A percentile compares a stretch with the other conserved stretches of the same genome.
Evolutionary conservation across 352 stramenopile species (phyloP).

Genomic region (Halophytophthora batemanensis): DNA sequence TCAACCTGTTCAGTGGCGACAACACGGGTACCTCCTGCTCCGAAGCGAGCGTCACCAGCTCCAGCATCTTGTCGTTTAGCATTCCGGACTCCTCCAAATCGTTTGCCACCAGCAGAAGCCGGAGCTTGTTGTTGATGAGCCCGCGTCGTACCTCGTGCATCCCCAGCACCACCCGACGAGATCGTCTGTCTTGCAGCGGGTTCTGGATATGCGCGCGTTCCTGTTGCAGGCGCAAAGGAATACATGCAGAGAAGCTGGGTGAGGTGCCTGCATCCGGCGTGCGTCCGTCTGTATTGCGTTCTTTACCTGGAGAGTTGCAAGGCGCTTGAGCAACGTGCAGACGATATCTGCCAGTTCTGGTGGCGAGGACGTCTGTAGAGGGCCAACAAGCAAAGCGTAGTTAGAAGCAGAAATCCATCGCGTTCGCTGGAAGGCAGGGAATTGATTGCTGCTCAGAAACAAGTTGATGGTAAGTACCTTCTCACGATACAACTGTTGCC

Average conservation of each 20-base stretch:
- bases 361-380: slow-evolving; percentile 11
- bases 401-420: not conserved
- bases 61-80: slow-evolving; percentile 79
- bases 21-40: slow-evolving; percentile 49
- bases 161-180: slow-evolving; percentile 86
- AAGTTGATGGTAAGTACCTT: too few species aligned
- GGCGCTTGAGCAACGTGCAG: slow-evolving; percentile 22
- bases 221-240: slow-evolving; percentile 22
- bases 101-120: slow-evolving; percentile 87
- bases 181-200: slow-evolving; percentile 58
- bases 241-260: not conserved
- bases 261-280: not conserved
- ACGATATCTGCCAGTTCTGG: slow-evolving; percentile 12
- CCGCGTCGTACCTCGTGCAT: slow-evolving; percentile 90
- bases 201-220: slow-evolving; percentile 68
- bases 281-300: too few species aligned
- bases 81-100: slow-evolving; percentile 83
- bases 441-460: not conserved
- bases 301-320: slow-evolving; percentile 26
- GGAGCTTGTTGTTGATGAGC: slow-evolving; percentile 76
- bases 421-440: not conserved
- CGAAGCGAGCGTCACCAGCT: slow-evolving; percentile 75
- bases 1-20: slow-evolving; percentile 39
- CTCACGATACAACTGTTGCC: too few species aligned
- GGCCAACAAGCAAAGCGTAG: too few species aligned